phyloP scores from a whole-genome alignment of 805 yeast genomes.

The Brettanomyces sp. region DNA sequence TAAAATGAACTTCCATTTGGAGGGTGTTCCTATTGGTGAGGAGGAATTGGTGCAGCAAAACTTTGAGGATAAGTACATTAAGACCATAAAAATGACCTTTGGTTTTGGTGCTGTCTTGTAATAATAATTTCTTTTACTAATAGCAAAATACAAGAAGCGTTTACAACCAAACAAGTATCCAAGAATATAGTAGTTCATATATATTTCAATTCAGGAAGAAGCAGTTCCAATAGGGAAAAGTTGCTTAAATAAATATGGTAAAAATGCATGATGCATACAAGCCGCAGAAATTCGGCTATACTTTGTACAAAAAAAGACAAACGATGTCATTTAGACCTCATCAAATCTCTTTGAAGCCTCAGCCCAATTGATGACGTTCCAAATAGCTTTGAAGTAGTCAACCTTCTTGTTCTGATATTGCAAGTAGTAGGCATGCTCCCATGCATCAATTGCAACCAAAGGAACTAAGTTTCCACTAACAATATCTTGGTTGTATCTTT shows the following conservation, averaged over 20 bases:
- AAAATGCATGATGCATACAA: background rate
- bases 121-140: background rate
- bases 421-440: slow-evolving; percentile 95
- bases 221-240: background rate
- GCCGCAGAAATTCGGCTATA: no score
- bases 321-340: slow-evolving; percentile 12
- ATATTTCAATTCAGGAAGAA: background rate
- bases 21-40: slow-evolving; percentile 91
- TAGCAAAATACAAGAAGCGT: background rate
- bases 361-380: slow-evolving; percentile 92
- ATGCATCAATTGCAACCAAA: slow-evolving; percentile 83
- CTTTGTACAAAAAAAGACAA: background rate
- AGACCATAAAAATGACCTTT: slow-evolving; percentile 82
- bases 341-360: slow-evolving; percentile 73
- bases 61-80: slow-evolving; percentile 83
- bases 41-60: slow-evolving; percentile 80
- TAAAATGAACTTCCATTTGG: slow-evolving; percentile 63
- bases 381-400: slow-evolving; percentile 86
- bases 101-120: slow-evolving; percentile 91
- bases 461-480: slow-evolving; percentile 64
- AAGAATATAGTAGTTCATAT: background rate
- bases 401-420: slow-evolving; percentile 88
- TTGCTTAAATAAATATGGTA: background rate
- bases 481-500: slow-evolving; percentile 82
- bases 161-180: background rate